Evolutionary conservation across 176 grass and related monocot genomes (phyloP), one percentile per base, ranked within the genome.

Genomic region (Alopecurus myosuroides): DNA sequence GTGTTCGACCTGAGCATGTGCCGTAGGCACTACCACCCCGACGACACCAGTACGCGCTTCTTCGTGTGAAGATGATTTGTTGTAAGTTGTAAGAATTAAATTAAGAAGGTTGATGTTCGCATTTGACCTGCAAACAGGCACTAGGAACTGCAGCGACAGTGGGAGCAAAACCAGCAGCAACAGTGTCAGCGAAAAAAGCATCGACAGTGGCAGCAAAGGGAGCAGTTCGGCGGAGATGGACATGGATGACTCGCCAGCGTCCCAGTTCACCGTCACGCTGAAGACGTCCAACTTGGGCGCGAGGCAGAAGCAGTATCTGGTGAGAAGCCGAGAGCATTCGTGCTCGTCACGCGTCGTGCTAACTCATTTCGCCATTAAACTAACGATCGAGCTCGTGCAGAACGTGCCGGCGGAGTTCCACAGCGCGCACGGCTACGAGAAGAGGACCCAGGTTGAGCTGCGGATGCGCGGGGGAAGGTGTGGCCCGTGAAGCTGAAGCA

Each of bases 381-480:
- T 22, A 3, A 3, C 10, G 26, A n/a, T n/a, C n/a, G n/a, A 18
- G 25, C 3, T 13, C 1, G 29, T 8, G 77, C 78, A 86, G 88
- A 82, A 90, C 88, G 88, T 90, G 63, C 88, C 88, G n/a, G 42
- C 86, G 83, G 72, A 63, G 78, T 90, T 90, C 53, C 88, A 86
- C 64, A 25, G 48, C 7, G 84, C 78, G 88, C 79, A 90, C 79
- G 83, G 72, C 33, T 90, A 90, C 88, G 26, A 22, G 11, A 0
- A 6, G 20, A 55, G 53, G 63, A 65, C 25, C 13, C 37, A 37
- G 73, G 84, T 90, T 78, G 26, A 26, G 88, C 88, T 86, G 72
- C 33, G 17, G 41, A 86, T 86, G 88, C 26, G 83, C 9, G 53
- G 82, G 4, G 77, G 78, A 11, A 1, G 7, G 51, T 12, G 34